Base-by-base conservation (phyloP, 345 rosid species). In the Raphanus raphanistrum region DNA sequence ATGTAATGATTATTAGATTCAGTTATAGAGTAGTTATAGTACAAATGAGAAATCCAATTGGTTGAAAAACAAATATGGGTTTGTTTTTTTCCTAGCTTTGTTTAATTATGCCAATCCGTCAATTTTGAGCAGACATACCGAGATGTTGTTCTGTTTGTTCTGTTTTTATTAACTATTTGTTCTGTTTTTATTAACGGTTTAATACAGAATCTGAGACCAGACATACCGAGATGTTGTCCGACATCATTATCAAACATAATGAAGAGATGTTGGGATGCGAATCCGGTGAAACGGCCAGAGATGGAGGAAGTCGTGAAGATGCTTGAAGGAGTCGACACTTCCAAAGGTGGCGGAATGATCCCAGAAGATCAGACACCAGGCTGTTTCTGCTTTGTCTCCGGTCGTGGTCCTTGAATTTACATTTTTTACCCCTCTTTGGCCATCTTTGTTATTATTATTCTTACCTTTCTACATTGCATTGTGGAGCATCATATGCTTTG, bases 341-440 rank as follows among this genome's bases (percentile, higher is more conserved):
- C 91, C 82, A 96, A 88, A 83, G 99, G 99, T 36, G 99, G 99
- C 57, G 99, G 99, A 78, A 96, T 96, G 99, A 93, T 96, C 72
- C 93, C 99, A 1, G 98, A 96, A 2, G 99, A 85, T 83, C 91
- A 91, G 79, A 64, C 66, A n/a, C n/a, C 87, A 0, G 80, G 86
- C 38, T 96, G 98, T 73, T 88, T 96, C 80, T 96, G 99, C 73
- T 91, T 96, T 32, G 83, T 79, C 70, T 83, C 89, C 1, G 76
- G 78, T 28, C 98, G 97, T 33, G 99, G 99, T 29, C 99, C 99
- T 1, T 96, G 70, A 89, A 26, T 17, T 52, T 63, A 43, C 71
- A 32, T 17, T 38, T 62, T 67, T 27, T 28, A 72, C 65, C 33
- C 63, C 12, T 36, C 32, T 65, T 15, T 65, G 45, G 17, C 26